Conservation (phyloP, 2,329 filamentous ascomycete species). For the Beauveria sp. region DNA sequence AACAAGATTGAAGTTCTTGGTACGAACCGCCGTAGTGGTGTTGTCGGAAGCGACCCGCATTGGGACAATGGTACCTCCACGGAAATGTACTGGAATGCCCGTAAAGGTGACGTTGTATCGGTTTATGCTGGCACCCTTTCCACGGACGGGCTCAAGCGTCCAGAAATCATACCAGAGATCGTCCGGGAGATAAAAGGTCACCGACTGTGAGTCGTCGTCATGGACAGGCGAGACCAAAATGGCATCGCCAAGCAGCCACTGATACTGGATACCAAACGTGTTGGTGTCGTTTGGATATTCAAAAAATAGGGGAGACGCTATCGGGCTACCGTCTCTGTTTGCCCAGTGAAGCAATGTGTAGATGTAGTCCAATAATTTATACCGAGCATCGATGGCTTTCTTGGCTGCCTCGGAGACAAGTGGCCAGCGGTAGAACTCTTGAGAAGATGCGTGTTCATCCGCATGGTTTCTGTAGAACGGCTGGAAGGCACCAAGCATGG, state of each 20-base stretch:
- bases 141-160: conserved; percentile 25
- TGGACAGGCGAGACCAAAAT: conserved; percentile 37
- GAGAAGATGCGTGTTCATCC: conserved; percentile 31
- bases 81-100: conserved; percentile 56
- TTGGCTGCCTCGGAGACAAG: conserved; percentile 52
- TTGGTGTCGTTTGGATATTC: conserved; percentile 45
- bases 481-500: conserved; percentile 54
- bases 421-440: conserved; percentile 62
- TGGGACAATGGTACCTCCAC: conserved; percentile 56
- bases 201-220: conserved; percentile 30
- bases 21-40: conserved; percentile 55
- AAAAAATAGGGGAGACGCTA: conserved; percentile 63
- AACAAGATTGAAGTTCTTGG: conserved; percentile 60
- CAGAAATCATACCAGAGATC: conserved; percentile 40
- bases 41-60: conserved; percentile 45
- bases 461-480: conserved; percentile 64
- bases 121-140: conserved; percentile 2
- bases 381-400: conserved; percentile 61
- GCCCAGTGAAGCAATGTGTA: conserved; percentile 61
- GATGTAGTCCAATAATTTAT: conserved; percentile 64
- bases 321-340: conserved; percentile 50
- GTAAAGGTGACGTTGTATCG: conserved; percentile 32
- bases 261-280: conserved; percentile 34
- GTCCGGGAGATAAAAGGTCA: conserved; percentile 38
- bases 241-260: conserved; percentile 38